phyloP scores from a whole-genome alignment of 2,329 filamentous ascomycete species.

The Diaporthe capsici region DNA sequence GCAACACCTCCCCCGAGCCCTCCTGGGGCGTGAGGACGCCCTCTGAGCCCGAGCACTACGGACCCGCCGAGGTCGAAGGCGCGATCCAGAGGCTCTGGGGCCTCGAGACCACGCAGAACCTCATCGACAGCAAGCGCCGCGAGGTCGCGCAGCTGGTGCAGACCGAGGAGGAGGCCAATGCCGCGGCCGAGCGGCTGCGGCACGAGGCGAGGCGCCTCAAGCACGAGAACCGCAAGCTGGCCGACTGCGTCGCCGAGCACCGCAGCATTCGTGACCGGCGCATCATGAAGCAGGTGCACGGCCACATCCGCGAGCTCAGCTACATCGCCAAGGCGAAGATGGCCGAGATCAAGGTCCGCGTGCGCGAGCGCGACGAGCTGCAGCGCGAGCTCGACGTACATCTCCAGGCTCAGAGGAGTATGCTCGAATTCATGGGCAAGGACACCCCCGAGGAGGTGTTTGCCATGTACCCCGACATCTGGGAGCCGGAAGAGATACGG shows the following conservation, averaged over 20 bases:
- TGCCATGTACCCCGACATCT: conserved; percentile 36
- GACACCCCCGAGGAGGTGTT: conserved; percentile 38
- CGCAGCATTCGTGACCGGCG: conserved; percentile 32
- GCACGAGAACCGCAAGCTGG: conserved; percentile 39
- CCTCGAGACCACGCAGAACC: conserved; percentile 19
- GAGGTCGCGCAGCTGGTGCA: conserved; percentile 26
- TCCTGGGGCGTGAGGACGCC: conserved; percentile 31
- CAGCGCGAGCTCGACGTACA: conserved; percentile 1
- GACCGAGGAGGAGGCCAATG: conserved; percentile 32
- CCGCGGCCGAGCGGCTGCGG: conserved; percentile 32
- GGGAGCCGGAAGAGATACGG: conserved; percentile 33
- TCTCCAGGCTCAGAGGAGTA: neutral
- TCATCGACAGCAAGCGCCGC: conserved; percentile 29
- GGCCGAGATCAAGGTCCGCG: conserved; percentile 33
- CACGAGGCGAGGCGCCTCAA: conserved; percentile 30
- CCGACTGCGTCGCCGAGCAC: conserved; percentile 35
- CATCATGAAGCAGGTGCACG: conserved; percentile 35
- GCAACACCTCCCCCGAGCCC: conserved; percentile 41
- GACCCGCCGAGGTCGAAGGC: conserved; percentile 39
- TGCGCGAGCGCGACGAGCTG: conserved; percentile 32
- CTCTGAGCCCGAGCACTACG: conserved; percentile 22
- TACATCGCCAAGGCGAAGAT: conserved; percentile 35
- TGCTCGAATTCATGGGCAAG: conserved; percentile 37
- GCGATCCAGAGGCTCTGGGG: conserved; percentile 41
- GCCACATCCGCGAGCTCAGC: conserved; percentile 28